Evolutionary conservation across 306 rosid genomes (phyloP), one percentile per base, ranked within the genome.

Genomic region (Dalbergia cochinchinensis): DNA sequence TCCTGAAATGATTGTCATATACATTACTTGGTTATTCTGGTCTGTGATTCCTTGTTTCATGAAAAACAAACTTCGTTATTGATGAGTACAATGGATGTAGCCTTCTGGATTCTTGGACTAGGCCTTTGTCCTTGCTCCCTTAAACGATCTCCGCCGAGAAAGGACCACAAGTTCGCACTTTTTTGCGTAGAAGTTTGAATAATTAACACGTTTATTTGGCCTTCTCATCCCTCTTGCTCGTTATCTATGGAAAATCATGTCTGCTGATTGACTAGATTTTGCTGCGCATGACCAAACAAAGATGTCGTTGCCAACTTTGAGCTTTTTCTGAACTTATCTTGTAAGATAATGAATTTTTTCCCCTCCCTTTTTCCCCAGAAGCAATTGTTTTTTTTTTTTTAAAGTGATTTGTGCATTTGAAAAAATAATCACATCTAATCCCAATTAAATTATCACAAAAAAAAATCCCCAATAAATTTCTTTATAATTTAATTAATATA

Each of bases 1-100:
- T 87, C 63, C 83, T 79, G 80, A 80, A 77, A 86, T 83, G 88
- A 84, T 86, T 91, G 89, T 87, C 82, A 60, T 86, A 81, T 87
- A 84, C 62, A 65, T 82, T 69, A 54, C 4, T 47, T 47, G 53
- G 6, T 84, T 75, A 74, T 48, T 63, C 76, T 45, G 34, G 60
- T 79, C 33, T 74, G 48, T 60, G 77, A 62, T 79, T 80, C 54
- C 35, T 47, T 39, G 63, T 45, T 51, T 73, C 69, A 4, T 80
- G 83, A 37, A 3, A 37, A 37, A 55, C 2, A 65, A 47, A 54
- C 68, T 62, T 66, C 5, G 5, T 8, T 61, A 22, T 65, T 65
- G 45, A 19, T 8, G 7, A 70, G 19, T 42, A 34, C 64, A 9
- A 60, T 83, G 78, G 42, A 63, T 66, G 77, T 44, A 65, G 33